Evolutionary conservation across 306 rosid species (phyloP), one percentile per base, ranked within the genome.

Genomic region (Pterocarpus macrocarpus): DNA sequence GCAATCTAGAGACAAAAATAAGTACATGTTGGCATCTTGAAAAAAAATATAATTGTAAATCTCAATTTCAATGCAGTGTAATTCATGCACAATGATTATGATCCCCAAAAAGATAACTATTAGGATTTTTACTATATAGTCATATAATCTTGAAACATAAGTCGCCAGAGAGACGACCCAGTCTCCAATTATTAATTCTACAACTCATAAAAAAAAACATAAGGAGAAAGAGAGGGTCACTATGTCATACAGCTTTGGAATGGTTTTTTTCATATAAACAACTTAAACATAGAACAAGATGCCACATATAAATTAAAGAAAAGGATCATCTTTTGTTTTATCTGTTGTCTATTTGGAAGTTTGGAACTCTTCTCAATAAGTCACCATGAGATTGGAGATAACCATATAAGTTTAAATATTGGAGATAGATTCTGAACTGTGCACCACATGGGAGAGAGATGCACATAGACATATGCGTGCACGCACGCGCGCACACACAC

Each of bases 1-100:
- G 98, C 90, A 87, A 95, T 93, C 98, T 95, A 88, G 74, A 64
- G 81, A 78, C 90, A 79, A 78, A 85, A 74, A 77, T 63, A 66
- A 71, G 47, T 43, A 84, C 63, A 61, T 73, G 76, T 79, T 39
- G 47, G 83, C 82, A 79, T 86, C 88, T 89, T 82, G 14, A 47
- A 79, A 81, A 84, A 78, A 76, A 73, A 62, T 71, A 86, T 86
- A 49, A 88, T 85, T 76, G 38, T 6, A 69, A 65, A 79, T 81
- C 79, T 88, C 36, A 64, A 66, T 86, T 86, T 56, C 79, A 79
- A 81, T 85, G 87, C 82, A n/a, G n/a, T n/a, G n/a, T n/a, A n/a
- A n/a, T n/a, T n/a, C n/a, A n/a, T n/a, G n/a, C n/a, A n/a, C n/a
- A n/a, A n/a, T n/a, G n/a, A n/a, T n/a, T n/a, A n/a, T n/a, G n/a